Conservation (phyloP, 768 basidiomycete species). For the Cyclocybe cylindracea region DNA sequence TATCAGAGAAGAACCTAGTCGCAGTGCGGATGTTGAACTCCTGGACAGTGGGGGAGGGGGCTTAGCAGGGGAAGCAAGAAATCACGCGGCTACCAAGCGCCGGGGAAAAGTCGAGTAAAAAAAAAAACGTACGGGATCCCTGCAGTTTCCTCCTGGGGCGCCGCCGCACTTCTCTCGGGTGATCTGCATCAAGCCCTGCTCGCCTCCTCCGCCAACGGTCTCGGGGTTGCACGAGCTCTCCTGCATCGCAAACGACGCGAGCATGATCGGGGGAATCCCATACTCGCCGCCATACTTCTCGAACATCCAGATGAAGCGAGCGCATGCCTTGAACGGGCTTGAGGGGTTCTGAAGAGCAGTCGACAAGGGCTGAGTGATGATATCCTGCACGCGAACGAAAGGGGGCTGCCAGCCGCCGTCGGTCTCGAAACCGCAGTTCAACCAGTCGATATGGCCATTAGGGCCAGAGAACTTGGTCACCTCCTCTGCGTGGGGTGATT, state of each 20-base stretch:
- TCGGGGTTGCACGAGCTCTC: conserved; percentile 71
- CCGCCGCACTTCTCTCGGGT: conserved; percentile 74
- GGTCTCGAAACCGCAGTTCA: conserved; percentile 73
- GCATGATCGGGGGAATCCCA: conserved; percentile 67
- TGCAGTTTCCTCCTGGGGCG: conserved; percentile 50
- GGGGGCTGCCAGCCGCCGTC: conserved; percentile 79
- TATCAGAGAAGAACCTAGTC: conserved; percentile 57
- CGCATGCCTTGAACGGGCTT: conserved; percentile 64
- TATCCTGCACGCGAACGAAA: conserved; percentile 48
- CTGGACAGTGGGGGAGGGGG: conserved; percentile 28
- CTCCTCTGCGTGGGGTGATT: conserved; percentile 35
- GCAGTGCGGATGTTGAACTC: conserved; percentile 75
- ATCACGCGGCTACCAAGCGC: too few species aligned
- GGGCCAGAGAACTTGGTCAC: conserved; percentile 56
- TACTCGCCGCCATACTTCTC: conserved; percentile 53
- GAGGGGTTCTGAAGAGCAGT: conserved; percentile 46
- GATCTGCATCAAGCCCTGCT: conserved; percentile 88
- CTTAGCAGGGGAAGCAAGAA: neutral
- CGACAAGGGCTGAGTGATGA: conserved; percentile 47
- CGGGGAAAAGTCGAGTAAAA: neutral
- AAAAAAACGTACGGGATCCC: conserved; percentile 39
- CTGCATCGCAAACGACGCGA: conserved; percentile 90
- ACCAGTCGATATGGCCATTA: conserved; percentile 72
- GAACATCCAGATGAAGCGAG: conserved; percentile 51
- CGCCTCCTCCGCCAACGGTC: conserved; percentile 73